A percentile compares a stretch with the other conserved stretches of the same genome.
Evolutionary conservation across 371 early-diverging fungal genomes (phyloP).

Genomic region (Lichtheimia ornata): DNA sequence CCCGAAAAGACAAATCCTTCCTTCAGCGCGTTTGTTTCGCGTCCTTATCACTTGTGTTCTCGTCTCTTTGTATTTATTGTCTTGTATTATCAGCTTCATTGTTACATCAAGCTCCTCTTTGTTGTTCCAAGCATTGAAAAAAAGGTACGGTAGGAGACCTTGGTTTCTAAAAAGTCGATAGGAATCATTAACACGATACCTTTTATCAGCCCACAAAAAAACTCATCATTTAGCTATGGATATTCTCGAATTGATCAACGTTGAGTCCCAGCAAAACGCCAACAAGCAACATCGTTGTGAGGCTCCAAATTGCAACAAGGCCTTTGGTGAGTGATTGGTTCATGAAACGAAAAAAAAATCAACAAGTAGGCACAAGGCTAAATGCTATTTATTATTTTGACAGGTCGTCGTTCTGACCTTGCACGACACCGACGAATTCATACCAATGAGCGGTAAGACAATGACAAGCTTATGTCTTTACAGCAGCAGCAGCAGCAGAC

Average conservation of each 20-base stretch:
- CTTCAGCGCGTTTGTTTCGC: conserved; percentile 65
- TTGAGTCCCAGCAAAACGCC: conserved; percentile 46
- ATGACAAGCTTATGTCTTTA: not conserved
- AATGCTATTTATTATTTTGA: not conserved
- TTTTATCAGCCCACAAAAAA: conserved; percentile 1
- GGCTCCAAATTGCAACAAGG: conserved; percentile 66
- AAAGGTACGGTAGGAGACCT: too few relatives aligned
- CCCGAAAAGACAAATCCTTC: conserved; percentile 44
- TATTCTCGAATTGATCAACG: conserved; percentile 68
- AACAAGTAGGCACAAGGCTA: not conserved
- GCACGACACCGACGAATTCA: conserved; percentile 79
- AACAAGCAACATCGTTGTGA: conserved; percentile 63
- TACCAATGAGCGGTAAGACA: conserved; percentile 61
- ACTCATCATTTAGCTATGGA: conserved; percentile 43
- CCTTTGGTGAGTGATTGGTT: conserved; percentile 51
- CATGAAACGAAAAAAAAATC: not conserved
- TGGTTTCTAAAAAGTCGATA: too few relatives aligned
- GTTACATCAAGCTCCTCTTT: too few relatives aligned
- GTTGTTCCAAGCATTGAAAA: too few relatives aligned
- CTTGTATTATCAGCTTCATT: not conserved
- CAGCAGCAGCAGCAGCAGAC: not conserved
- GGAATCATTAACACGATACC: not conserved
- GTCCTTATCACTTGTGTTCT: not conserved
- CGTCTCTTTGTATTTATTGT: not conserved
- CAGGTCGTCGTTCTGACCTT: conserved; percentile 70